These are phyloP conservation scores for Phytophthora boehmeriae DNA, from an alignment of 352 stramenopile species.

Conservation along the genomic window DNA sequence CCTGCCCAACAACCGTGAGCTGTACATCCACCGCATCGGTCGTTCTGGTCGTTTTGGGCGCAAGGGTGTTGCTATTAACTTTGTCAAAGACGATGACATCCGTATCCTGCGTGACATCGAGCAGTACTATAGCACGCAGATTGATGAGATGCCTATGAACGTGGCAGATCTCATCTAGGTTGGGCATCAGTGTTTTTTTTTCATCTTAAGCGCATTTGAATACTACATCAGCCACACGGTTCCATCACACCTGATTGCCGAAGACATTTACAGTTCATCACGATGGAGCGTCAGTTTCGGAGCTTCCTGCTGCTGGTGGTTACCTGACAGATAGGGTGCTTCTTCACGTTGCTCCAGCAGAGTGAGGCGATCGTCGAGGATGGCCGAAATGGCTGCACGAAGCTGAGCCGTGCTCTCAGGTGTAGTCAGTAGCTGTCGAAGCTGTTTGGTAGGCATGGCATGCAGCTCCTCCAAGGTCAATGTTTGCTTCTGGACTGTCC, in stretches of 20 bases:
- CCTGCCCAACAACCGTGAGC: constrained; percentile 95
- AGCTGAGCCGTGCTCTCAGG: constrained; percentile 41
- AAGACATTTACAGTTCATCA: constrained; percentile 35
- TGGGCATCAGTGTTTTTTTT: constrained; percentile 1
- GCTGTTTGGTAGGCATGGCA: constrained; percentile 53
- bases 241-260: constrained; percentile 3
- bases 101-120: constrained; percentile 98
- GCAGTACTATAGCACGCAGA: constrained; percentile 99
- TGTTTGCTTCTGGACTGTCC: constrained; percentile 40
- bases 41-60: constrained; percentile 96
- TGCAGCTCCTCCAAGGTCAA: constrained; percentile 50
- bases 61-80: constrained; percentile 98
- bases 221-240: constrained; percentile 6
- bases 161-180: constrained; percentile 95
- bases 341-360: constrained; percentile 41
- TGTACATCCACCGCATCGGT: constrained; percentile 97
- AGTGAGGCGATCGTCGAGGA: constrained; percentile 58
- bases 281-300: constrained; percentile 13
- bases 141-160: constrained; percentile 99
- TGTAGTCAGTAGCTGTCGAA: constrained; percentile 46
- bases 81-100: constrained; percentile 97
- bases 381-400: constrained; percentile 42
- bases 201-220: constrained; percentile 83
- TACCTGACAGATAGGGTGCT: background rate
- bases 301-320: constrained; percentile 1